These are phyloP conservation scores for Aspergillus pseudotamarii DNA, from an alignment of 2,329 filamentous ascomycete genomes.

Conservation along the genomic window DNA sequence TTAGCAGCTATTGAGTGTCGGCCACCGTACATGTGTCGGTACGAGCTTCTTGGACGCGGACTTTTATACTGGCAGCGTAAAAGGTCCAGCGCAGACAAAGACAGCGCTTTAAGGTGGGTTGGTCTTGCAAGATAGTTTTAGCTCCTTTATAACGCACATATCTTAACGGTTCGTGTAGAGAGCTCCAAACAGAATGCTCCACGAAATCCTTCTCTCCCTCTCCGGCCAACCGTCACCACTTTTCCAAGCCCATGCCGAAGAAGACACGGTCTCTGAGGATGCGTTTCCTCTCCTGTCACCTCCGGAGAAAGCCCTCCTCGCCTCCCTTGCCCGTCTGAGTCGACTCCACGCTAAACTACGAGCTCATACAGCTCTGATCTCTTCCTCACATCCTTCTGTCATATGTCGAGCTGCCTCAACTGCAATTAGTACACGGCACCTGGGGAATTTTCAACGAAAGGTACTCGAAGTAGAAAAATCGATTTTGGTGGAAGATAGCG, in stretches of 20 bases:
- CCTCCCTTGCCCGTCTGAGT: conserved; percentile 75
- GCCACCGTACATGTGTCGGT: conserved; percentile 47
- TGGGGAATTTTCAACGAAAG: conserved; percentile 79
- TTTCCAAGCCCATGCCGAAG: conserved; percentile 61
- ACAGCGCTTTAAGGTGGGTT: conserved; percentile 29
- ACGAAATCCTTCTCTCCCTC: conserved; percentile 96
- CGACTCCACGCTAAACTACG: conserved; percentile 75
- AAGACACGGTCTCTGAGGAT: conserved; percentile 53
- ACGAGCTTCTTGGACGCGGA: conserved; percentile 47
- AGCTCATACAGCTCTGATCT: conserved; percentile 66
- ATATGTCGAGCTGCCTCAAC: conserved; percentile 87
- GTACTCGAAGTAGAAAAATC: conserved; percentile 81
- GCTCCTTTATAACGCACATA: not conserved
- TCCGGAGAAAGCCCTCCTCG: conserved; percentile 79
- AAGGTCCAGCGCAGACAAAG: conserved; percentile 27
- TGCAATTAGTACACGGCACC: conserved; percentile 72
- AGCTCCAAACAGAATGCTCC: conserved; percentile 70
- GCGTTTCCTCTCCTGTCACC: conserved; percentile 64
- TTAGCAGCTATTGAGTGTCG: conserved; percentile 9
- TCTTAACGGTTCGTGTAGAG: conserved; percentile 19
- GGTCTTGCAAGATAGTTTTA: not conserved
- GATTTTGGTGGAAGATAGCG: conserved; percentile 75
- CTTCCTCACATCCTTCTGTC: conserved; percentile 72
- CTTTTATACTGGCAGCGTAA: conserved; percentile 46
- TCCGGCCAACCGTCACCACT: conserved; percentile 91